Evolutionary conservation across 2,329 filamentous ascomycete species (phyloP).

Genomic region (Rachicladosporium sp.): DNA sequence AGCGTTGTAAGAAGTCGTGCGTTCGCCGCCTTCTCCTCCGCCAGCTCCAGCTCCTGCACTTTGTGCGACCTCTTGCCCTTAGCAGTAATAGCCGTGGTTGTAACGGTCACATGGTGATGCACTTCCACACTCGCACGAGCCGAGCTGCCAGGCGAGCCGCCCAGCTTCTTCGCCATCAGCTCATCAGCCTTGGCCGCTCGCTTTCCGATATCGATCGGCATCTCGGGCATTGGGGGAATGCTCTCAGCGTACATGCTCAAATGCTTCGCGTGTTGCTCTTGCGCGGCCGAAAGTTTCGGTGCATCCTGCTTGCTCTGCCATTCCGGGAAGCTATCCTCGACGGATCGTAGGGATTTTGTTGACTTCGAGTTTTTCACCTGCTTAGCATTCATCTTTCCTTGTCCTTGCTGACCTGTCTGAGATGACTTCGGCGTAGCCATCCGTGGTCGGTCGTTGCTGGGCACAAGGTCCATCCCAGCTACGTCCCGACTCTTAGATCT

Average conservation of each 20-base stretch:
- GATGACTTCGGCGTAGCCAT: constrained; percentile 5
- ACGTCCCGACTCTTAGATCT: constrained; percentile 14
- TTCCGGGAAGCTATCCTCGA: constrained; percentile 19
- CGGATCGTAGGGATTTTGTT: constrained; percentile 7
- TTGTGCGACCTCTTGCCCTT: no score
- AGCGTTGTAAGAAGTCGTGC: no score
- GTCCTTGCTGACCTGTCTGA: constrained; percentile 7
- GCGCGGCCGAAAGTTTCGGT: constrained; percentile 3
- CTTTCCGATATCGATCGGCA: constrained; percentile 18
- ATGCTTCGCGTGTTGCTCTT: constrained; percentile 2
- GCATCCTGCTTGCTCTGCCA: constrained; percentile 16
- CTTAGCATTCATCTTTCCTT: constrained; percentile 5
- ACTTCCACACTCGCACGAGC: no score
- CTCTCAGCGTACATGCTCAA: constrained; percentile 12
- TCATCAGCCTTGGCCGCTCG: constrained; percentile 15
- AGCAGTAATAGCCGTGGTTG: no score
- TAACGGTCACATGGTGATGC: no score
- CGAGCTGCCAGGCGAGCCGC: no score
- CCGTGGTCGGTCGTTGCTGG: constrained; percentile 2
- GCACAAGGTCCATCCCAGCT: constrained; percentile 2
- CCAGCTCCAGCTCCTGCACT: no score
- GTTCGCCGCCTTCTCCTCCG: no score
- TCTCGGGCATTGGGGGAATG: constrained; percentile 20
- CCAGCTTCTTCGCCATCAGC: constrained; percentile 2
- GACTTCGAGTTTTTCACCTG: constrained; percentile 1